Evolutionary conservation across 108 stramenopile species (phyloP), one percentile per base, ranked within the genome.

Genomic region (Asterionellopsis glacialis): DNA sequence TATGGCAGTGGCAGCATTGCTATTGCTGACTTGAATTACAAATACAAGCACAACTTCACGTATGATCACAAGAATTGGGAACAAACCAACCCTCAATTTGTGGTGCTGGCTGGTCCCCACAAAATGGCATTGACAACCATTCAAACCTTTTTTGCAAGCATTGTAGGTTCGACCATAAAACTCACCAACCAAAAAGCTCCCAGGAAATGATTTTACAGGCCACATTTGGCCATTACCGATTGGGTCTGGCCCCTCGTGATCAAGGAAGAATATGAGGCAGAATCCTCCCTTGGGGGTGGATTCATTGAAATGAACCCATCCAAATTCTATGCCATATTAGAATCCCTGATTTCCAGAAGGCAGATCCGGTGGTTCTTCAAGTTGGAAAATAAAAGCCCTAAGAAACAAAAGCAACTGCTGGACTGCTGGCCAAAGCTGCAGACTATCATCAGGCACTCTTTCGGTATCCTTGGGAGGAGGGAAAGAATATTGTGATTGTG

Each of bases 401-500:
- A 5, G 33, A 33, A 33, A n/a, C n/a, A n/a, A n/a, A n/a, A n/a
- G n/a, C n/a, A n/a, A n/a, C n/a, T n/a, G n/a, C n/a, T n/a, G 55
- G 28, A 16, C 11, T 1, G 15, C 21, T 13, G 9, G 25, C 11
- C 21, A 28, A 1, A 0, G 55, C 12, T 16, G 0, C 5, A 2
- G 16, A 57, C 15, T 57, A 57, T 21, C 41, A 41, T 15, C 57
- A 39, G 15, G 28, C 15, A 6, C 11, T 57, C 12, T 57, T 57
- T 57, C 33, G 19, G 12, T 23, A 41, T 16, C 41, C 23, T 14
- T 57, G 57, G 57, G 41, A 57, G 15, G 25, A 18, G 10, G 25
- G 42, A 33, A 55, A 59, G 5, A 62, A 62, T 6, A 50, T 62
- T 51, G 1, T 62, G 28, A 33, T 62, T 49, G 61, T 18, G 10